These are phyloP conservation scores for Karstenula rhodostoma DNA, from an alignment of 2,329 filamentous ascomycete genomes.

Conservation along the genomic window DNA sequence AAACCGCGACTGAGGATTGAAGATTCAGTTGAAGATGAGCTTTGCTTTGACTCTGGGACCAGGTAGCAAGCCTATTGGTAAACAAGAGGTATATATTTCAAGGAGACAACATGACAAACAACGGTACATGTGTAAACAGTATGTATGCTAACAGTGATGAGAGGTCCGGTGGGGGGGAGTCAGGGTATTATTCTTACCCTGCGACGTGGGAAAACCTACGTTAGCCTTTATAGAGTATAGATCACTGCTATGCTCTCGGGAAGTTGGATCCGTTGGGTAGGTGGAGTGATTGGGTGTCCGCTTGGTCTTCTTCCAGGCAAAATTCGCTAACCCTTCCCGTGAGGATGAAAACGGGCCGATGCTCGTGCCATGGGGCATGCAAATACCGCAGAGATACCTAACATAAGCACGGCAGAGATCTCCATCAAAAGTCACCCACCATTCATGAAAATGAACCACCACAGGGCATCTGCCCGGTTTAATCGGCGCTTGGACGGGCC, in stretches of 20 bases:
- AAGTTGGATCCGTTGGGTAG: no score
- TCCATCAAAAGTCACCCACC: no score
- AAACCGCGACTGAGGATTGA: not conserved
- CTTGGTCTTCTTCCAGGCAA: no score
- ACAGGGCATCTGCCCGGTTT: no score
- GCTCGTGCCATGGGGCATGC: no score
- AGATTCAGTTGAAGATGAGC: not conserved
- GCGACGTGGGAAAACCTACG: not conserved
- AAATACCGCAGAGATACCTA: no score
- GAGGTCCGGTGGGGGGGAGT: not conserved
- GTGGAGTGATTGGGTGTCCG: no score
- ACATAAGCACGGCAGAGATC: no score
- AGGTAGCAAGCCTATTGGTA: not conserved
- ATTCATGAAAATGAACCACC: no score
- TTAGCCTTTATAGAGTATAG: not conserved
- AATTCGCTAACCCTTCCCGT: no score
- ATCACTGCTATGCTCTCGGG: not conserved
- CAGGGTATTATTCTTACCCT: not conserved
- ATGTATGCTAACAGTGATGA: not conserved
- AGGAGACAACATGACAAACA: not conserved
- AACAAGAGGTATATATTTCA: not conserved
- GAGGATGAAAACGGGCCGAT: no score
- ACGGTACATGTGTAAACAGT: not conserved
- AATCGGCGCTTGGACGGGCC: no score
- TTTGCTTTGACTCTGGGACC: not conserved